Evolutionary conservation across 2,329 filamentous ascomycete genomes (phyloP).

Genomic region (Mycosphaerella arachidis): DNA sequence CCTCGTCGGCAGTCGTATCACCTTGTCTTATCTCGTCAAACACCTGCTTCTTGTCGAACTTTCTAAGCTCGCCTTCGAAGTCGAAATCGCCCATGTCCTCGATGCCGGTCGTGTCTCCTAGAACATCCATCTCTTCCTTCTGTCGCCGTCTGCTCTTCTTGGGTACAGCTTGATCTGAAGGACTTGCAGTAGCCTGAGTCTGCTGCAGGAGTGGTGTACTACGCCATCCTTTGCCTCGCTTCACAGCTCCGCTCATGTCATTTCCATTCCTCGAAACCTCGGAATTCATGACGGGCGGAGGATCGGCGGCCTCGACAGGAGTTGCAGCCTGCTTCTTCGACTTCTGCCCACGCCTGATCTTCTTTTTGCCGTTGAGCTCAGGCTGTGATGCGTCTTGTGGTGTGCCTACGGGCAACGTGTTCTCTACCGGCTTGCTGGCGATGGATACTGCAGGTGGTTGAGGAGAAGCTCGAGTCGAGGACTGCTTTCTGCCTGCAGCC

Average conservation of each 20-base stretch:
- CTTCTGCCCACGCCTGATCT: conserved; percentile 43
- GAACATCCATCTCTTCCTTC: conserved; percentile 62
- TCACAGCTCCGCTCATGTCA: conserved; percentile 35
- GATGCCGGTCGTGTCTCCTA: conserved; percentile 90
- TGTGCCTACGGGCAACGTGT: background rate
- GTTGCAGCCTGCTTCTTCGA: conserved; percentile 30
- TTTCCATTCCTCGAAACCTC: conserved; percentile 36
- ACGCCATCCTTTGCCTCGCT: conserved; percentile 61
- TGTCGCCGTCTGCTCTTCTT: conserved; percentile 43
- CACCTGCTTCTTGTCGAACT: conserved; percentile 88
- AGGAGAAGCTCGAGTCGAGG: background rate
- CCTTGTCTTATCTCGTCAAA: conserved; percentile 90
- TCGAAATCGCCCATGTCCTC: conserved; percentile 93
- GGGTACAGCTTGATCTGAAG: conserved; percentile 14
- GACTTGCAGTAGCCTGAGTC: conserved; percentile 42
- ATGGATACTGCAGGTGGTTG: conserved; percentile 7
- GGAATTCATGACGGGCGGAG: conserved; percentile 31
- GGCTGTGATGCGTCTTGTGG: conserved; percentile 12
- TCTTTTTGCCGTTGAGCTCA: conserved; percentile 41
- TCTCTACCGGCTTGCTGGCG: conserved; percentile 8
- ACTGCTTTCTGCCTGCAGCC: conserved; percentile 11
- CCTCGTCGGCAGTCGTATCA: conserved; percentile 82
- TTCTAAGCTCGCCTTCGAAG: conserved; percentile 81
- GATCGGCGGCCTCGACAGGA: conserved; percentile 19
- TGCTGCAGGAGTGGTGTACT: conserved; percentile 65